Evolutionary conservation across 345 rosid species (phyloP).

Genomic region (Trapa incisa): DNA sequence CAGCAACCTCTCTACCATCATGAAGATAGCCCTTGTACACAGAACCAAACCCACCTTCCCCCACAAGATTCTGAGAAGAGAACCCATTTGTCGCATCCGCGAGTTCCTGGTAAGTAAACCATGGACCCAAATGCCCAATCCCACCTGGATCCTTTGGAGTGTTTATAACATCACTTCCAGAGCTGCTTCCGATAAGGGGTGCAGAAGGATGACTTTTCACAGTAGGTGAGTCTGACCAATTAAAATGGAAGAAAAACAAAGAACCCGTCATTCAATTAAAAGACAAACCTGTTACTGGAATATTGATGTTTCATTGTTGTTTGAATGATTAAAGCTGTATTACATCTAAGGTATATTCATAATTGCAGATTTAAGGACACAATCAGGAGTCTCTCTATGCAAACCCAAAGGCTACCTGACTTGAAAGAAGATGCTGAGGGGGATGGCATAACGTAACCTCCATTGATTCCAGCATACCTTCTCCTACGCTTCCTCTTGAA

Average conservation of each 20-base stretch:
- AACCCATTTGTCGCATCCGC: constrained; percentile 62
- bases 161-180: constrained; percentile 35
- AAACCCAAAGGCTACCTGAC: constrained; percentile 35
- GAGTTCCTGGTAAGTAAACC: constrained; percentile 65
- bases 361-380: too few species aligned
- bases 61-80: constrained; percentile 64
- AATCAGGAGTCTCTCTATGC: not conserved
- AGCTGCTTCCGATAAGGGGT: constrained; percentile 49
- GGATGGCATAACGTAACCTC: constrained; percentile 59
- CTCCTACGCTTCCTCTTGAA: constrained; percentile 50
- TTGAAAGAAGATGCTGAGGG: constrained; percentile 41
- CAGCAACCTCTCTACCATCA: constrained; percentile 81
- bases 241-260: constrained; percentile 6
- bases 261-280: not conserved
- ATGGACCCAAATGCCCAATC: constrained; percentile 61
- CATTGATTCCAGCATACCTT: constrained; percentile 28
- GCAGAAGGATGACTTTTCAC: constrained; percentile 50
- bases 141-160: constrained; percentile 51
- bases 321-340: not conserved
- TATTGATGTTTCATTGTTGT: not conserved
- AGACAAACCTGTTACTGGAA: not conserved
- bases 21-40: constrained; percentile 74
- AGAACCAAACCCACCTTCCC: constrained; percentile 91
- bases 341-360: too few species aligned
- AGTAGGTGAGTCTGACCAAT: constrained; percentile 39